These are phyloP conservation scores for Neospora caninum DNA, from an alignment of 169 alveolate genomes.

Conservation along the genomic window DNA sequence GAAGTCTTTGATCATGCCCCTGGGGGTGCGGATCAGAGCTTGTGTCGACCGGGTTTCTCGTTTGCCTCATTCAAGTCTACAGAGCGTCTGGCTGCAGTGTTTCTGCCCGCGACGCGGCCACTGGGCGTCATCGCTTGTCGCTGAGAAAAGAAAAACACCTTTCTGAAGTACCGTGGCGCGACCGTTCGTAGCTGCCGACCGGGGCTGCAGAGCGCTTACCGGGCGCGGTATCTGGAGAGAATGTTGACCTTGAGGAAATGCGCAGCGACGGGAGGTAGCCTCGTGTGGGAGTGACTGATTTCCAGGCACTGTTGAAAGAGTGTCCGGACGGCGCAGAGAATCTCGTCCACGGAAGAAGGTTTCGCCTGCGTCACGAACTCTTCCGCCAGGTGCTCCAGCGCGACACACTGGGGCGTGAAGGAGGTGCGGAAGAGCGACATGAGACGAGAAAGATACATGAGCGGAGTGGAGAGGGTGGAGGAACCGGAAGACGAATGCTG, in stretches of 20 bases:
- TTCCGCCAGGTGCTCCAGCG: constrained; percentile 66
- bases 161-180: no score
- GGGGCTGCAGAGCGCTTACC: background rate
- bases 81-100: no score
- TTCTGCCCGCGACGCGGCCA: no score
- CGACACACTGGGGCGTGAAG: constrained; percentile 51
- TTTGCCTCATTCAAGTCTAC: no score
- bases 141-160: no score
- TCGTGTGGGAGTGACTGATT: constrained; percentile 44
- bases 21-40: no score
- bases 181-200: no score
- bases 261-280: constrained; percentile 68
- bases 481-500: constrained; percentile 31
- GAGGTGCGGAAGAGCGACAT: constrained; percentile 45
- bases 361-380: constrained; percentile 76
- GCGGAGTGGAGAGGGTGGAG: background rate
- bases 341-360: constrained; percentile 75
- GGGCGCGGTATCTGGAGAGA: constrained; percentile 62
- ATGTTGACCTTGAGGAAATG: constrained; percentile 71
- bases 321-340: constrained; percentile 76
- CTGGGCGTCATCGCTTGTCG: no score
- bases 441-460: background rate
- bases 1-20: no score
- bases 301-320: constrained; percentile 73
- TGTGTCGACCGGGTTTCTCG: no score